These are phyloP conservation scores for Marvania coccoides DNA, from an alignment of 139 green algal species.

Conservation along the genomic window DNA sequence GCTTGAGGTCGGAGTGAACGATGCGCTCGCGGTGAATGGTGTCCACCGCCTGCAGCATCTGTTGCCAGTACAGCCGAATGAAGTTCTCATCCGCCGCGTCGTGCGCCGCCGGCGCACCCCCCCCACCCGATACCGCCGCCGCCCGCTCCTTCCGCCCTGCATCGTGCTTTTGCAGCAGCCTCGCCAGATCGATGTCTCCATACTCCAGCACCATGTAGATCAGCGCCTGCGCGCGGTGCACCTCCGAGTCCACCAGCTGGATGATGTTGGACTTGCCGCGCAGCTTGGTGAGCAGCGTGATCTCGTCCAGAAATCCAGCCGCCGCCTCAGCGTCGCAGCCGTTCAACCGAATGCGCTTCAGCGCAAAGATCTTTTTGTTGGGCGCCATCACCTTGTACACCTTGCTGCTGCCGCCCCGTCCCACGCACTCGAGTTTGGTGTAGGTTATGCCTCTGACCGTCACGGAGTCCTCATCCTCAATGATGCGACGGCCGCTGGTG, in stretches of 20 bases:
- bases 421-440: conserved; percentile 90
- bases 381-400: conserved; percentile 81
- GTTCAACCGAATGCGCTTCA: conserved; percentile 88
- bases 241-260: conserved; percentile 84
- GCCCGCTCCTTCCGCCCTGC: conserved; percentile 12
- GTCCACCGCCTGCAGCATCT: conserved; percentile 92
- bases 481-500: conserved; percentile 14
- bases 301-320: conserved; percentile 92
- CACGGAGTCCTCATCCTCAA: conserved; percentile 75
- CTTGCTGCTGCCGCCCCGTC: conserved; percentile 86
- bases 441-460: conserved; percentile 74
- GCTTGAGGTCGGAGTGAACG: conserved; percentile 95
- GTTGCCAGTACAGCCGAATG: conserved; percentile 93
- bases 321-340: conserved; percentile 63
- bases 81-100: conserved; percentile 88
- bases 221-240: conserved; percentile 19
- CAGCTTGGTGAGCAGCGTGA: conserved; percentile 78
- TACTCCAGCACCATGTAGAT: conserved; percentile 98
- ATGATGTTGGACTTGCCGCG: conserved; percentile 86
- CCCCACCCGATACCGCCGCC: neutral
- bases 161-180: conserved; percentile 56
- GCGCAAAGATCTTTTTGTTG: conserved; percentile 84
- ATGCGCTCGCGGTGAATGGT: conserved; percentile 90
- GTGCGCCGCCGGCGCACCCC: neutral
- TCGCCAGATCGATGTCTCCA: conserved; percentile 92